Evolutionary conservation across 2,329 filamentous ascomycete genomes (phyloP).

Genomic region (Torrubiella hemipterigena): DNA sequence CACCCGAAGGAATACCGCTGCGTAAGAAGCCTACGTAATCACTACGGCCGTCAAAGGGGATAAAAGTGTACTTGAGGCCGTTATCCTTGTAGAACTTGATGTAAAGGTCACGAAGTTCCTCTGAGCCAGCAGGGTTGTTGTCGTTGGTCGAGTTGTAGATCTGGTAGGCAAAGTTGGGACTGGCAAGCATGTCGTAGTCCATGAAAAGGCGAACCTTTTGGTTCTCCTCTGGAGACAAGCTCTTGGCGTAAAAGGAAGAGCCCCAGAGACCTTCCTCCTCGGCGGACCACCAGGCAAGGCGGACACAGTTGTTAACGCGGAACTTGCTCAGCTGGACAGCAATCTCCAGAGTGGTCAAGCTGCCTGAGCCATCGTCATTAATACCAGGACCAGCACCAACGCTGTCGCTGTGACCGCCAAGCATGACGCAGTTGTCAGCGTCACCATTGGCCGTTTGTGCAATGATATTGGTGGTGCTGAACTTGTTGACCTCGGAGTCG

Average conservation of each 20-base stretch:
- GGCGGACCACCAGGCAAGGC: slow-evolving; percentile 56
- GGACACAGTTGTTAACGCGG: slow-evolving; percentile 51
- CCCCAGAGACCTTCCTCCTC: slow-evolving; percentile 56
- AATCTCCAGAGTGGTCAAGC: slow-evolving; percentile 48
- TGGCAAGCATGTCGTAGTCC: slow-evolving; percentile 62
- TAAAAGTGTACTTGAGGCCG: slow-evolving; percentile 55
- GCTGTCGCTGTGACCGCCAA: slow-evolving; percentile 53
- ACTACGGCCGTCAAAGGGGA: slow-evolving; percentile 65
- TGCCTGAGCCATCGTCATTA: slow-evolving; percentile 67
- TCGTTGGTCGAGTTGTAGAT: slow-evolving; percentile 63
- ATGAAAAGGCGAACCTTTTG: slow-evolving; percentile 52
- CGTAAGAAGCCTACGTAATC: slow-evolving; percentile 72
- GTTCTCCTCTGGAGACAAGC: slow-evolving; percentile 45
- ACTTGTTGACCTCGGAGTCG: slow-evolving; percentile 40
- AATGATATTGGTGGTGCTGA: slow-evolving; percentile 47
- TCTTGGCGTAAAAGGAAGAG: slow-evolving; percentile 48
- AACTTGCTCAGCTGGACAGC: slow-evolving; percentile 46
- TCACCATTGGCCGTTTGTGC: slow-evolving; percentile 50
- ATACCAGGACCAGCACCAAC: slow-evolving; percentile 57
- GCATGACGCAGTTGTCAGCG: slow-evolving; percentile 51
- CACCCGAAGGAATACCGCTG: slow-evolving; percentile 60
- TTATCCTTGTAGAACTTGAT: slow-evolving; percentile 52
- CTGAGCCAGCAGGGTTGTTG: slow-evolving; percentile 57
- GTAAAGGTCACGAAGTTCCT: slow-evolving; percentile 57
- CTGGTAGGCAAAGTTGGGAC: slow-evolving; percentile 53